Conservation (phyloP, 2,329 filamentous ascomycete genomes). For the Coleophoma eucalyptorum region DNA sequence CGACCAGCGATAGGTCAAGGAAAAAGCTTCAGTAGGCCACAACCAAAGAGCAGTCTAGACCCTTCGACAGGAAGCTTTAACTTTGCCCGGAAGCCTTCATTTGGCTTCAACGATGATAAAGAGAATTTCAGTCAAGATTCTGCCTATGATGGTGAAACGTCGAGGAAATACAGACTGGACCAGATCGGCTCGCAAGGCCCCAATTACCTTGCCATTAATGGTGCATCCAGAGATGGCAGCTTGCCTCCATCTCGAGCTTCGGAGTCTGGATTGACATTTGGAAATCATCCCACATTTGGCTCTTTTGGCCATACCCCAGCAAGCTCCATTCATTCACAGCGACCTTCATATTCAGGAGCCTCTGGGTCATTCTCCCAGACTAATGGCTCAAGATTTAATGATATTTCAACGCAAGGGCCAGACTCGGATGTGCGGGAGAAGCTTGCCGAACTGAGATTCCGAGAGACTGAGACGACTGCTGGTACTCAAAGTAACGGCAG, state of each 20-base stretch:
- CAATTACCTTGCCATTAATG: conserved; percentile 40
- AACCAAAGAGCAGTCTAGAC: conserved; percentile 38
- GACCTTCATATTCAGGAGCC: conserved; percentile 38
- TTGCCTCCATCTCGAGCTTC: conserved; percentile 53
- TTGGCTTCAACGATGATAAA: conserved; percentile 24
- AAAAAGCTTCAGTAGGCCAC: conserved; percentile 28
- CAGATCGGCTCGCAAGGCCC: conserved; percentile 36
- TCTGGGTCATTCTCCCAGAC: conserved; percentile 44
- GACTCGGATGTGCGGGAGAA: conserved; percentile 24
- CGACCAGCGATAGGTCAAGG: conserved; percentile 43
- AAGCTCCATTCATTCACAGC: conserved; percentile 44
- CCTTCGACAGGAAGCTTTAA: conserved; percentile 39
- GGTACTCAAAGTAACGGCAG: conserved; percentile 15
- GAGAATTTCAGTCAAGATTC: conserved; percentile 20
- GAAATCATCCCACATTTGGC: conserved; percentile 19
- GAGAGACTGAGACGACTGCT: conserved; percentile 17
- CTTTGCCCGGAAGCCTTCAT: conserved; percentile 25
- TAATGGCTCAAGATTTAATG: conserved; percentile 30
- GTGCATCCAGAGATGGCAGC: conserved; percentile 48
- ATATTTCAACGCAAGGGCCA: conserved; percentile 10
- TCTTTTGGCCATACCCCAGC: conserved; percentile 34
- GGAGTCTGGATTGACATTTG: conserved; percentile 32
- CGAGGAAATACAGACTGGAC: conserved; percentile 14
- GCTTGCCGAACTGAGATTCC: conserved; percentile 20
- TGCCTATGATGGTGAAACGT: conserved; percentile 20